Evolutionary conservation across 192 early-diverging fungal species (phyloP), one percentile per base, ranked within the genome.

Genomic region (Entrophospora sp.): DNA sequence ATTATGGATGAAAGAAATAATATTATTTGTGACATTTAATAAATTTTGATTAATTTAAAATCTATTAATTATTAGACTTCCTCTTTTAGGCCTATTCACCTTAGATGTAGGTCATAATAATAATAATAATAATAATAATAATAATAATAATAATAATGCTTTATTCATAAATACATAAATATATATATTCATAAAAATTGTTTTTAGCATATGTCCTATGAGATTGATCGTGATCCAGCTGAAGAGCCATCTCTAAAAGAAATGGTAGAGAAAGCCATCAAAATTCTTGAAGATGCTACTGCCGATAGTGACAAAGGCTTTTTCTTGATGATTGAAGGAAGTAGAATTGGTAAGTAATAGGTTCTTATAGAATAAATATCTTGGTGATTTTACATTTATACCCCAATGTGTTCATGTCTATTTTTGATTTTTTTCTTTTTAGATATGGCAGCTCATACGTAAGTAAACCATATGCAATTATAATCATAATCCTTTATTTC

Each of bases 251-350:
- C 86, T 22, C 71, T 98, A 67, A 75, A 70, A 20, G 86, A 93
- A 60, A 96, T 96, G 94, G 72, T 91, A 9, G 48, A 71, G 9
- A 90, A 87, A 71, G 93, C 93, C 14, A 65, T 98, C 16, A 70
- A 75, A 5, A 75, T 94, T 7, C 78, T 98, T 18, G 72, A 74
- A 18, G 31, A 75, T 6, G 78, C 84, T 1, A 76, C 77, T 1
- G 69, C 68, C 40, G 71, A 75, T 58, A 69, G 74, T 25, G 78
- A 81, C 48, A 64, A 76, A 0, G 94, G 96, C 5, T 98, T 96
- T 75, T 93, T 96, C 71, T 76, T 98, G 72, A 92, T 98, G 91
- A 87, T 98, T 66, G 96, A 98, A 77, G 92, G 96, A 37, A 90
- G 87, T 61, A 76, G 94, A 45, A 98, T 98, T 64, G 81, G 65